These are phyloP conservation scores for Melanogaster broomeanus DNA, from an alignment of 768 basidiomycete genomes.

Conservation along the genomic window DNA sequence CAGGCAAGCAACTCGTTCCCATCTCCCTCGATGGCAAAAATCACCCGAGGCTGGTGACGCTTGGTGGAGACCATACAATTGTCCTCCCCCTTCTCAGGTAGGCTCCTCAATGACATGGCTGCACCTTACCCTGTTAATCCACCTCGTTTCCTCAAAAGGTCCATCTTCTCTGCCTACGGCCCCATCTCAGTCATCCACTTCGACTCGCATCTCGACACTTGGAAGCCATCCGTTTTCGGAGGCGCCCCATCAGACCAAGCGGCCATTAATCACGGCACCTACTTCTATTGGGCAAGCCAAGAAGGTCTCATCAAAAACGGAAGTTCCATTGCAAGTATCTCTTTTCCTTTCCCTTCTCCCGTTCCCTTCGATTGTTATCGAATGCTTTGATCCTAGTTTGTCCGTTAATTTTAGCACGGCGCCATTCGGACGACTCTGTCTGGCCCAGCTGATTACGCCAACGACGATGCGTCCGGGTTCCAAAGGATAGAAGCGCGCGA, in stretches of 20 bases:
- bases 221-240: conserved; percentile 76
- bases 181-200: conserved; percentile 85
- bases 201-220: conserved; percentile 82
- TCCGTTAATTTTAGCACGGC: conserved; percentile 63
- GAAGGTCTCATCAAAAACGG: conserved; percentile 81
- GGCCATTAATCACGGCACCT: conserved; percentile 84
- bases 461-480: conserved; percentile 80
- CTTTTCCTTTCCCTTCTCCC: conserved; percentile 25
- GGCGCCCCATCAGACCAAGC: conserved; percentile 72
- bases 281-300: conserved; percentile 87
- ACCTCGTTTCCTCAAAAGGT: conserved; percentile 38
- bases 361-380: conserved; percentile 22
- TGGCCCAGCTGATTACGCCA: conserved; percentile 72
- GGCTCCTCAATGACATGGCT: conserved; percentile 26
- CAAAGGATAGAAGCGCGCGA: conserved; percentile 82
- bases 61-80: conserved; percentile 90
- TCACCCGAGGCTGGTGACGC: conserved; percentile 79
- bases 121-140: not conserved
- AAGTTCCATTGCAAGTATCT: conserved; percentile 79
- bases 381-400: conserved; percentile 76
- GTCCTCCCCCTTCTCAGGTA: conserved; percentile 55
- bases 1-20: conserved; percentile 56
- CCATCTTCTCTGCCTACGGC: conserved; percentile 76
- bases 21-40: conserved; percentile 68
- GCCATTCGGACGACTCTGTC: conserved; percentile 86